Evolutionary conservation across 129 eudicot species (phyloP), one percentile per base, ranked within the genome.

Genomic region (Mikania micrantha): DNA sequence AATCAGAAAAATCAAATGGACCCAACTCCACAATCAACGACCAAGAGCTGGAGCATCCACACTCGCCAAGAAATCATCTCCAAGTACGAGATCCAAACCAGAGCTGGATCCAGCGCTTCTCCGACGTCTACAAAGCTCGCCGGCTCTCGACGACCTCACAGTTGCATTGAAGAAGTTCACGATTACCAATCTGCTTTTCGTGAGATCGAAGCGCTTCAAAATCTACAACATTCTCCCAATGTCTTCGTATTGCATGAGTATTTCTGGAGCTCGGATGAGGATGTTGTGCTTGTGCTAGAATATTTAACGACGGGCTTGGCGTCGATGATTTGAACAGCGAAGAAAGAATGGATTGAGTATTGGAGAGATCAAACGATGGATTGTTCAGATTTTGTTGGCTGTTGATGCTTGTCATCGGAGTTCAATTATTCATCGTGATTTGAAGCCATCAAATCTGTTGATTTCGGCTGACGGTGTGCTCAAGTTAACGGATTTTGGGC

Each of bases 11-110:
- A 62, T 27, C 69, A 72, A 54, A 81, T 82, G 91, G 85, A 79
- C 50, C 73, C 83, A 24, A 16, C 77, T 13, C 77, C 66, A 11
- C 53, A 69, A 16, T 75, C 91, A 9, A 67, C 81, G 22, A 29
- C 83, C 17, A 92, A 88, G 80, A 86, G 96, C 88, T 93, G 98
- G 98, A 88, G 96, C 95, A 93, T 93, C 78, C 85, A 93, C 65
- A 85, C 92, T 58, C 95, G 98, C 42, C 76, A 68, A 2, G 98
- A 93, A 65, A 84, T 93, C 80, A 89, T 72, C 74, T 27, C 80
- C 7, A 93, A 88, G 29, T 93, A 88, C 82, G 70, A 80, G 69
- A 93, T 93, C 83, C 83, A 66, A 9, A 50, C 72, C 35, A 77
- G 84, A 11, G 71, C 88, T 44, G 98, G 98, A 25, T 86, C 96